Evolutionary conservation across 2,329 filamentous ascomycete species (phyloP).

Genomic region (Aspergillus versicolor): DNA sequence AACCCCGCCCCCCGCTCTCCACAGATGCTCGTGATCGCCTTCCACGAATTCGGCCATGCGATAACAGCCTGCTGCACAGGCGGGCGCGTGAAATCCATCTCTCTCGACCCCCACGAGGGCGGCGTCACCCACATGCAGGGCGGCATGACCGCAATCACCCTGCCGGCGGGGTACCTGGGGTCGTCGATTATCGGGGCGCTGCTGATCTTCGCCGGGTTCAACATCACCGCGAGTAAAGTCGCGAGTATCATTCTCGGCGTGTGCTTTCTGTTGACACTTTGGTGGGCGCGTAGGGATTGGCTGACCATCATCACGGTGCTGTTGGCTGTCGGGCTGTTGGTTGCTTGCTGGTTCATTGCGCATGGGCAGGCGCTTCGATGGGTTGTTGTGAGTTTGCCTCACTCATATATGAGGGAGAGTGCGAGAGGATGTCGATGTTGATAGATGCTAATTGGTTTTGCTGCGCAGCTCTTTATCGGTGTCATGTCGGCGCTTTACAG

Average conservation of each 20-base stretch:
- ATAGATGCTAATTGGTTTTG: conserved; percentile 7
- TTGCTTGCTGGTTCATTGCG: conserved; percentile 77
- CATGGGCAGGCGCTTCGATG: conserved; percentile 73
- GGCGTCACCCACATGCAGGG: conserved; percentile 77
- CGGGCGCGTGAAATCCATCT: conserved; percentile 71
- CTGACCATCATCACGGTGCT: conserved; percentile 71
- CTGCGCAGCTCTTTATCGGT: conserved; percentile 68
- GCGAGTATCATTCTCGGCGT: conserved; percentile 70
- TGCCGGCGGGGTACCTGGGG: conserved; percentile 76
- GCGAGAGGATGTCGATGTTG: too few species aligned
- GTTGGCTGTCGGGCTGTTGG: conserved; percentile 66
- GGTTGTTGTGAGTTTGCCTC: conserved; percentile 56
- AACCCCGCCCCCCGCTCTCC: not conserved
- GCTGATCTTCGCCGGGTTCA: conserved; percentile 76
- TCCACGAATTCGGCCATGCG: conserved; percentile 77
- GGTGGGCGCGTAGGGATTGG: conserved; percentile 80
- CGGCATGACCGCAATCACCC: conserved; percentile 66
- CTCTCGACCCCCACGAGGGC: conserved; percentile 71
- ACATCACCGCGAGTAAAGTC: conserved; percentile 79
- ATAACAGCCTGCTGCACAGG: conserved; percentile 71
- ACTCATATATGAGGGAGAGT: too few species aligned
- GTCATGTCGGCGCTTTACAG: conserved; percentile 80
- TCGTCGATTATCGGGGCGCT: conserved; percentile 74
- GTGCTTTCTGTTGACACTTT: conserved; percentile 75
- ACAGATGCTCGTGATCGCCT: conserved; percentile 79